phyloP scores from a whole-genome alignment of 306 rosid genomes.

The Albizia julibrissin region DNA sequence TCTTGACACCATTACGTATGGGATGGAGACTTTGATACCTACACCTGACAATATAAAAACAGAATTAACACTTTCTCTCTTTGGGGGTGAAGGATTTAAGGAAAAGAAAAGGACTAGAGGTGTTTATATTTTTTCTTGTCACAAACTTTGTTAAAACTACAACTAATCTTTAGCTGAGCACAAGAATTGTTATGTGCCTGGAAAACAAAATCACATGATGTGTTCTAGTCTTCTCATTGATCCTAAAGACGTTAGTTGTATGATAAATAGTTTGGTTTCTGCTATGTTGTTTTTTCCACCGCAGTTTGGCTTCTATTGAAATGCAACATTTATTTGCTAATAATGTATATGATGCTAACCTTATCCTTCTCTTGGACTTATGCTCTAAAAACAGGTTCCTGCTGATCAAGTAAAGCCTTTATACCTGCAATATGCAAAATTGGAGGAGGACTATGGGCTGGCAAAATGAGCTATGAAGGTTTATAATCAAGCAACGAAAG shows the following conservation, averaged over 20 bases:
- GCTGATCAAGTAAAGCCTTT: too few relatives aligned
- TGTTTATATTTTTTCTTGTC: neutral
- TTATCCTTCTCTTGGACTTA: too few relatives aligned
- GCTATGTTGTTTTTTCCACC: neutral
- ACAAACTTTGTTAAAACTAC: neutral
- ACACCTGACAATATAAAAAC: neutral
- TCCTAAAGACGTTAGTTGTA: neutral
- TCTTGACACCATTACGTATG: neutral
- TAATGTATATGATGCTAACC: too few relatives aligned
- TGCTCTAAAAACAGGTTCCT: too few relatives aligned
- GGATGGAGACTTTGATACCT: neutral
- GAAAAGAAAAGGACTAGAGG: neutral
- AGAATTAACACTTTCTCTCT: neutral
- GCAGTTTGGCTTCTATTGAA: neutral
- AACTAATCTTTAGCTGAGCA: neutral
- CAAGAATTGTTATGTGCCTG: neutral
- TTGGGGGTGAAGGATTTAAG: neutral
- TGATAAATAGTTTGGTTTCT: constrained; percentile 14
- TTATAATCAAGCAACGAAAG: too few relatives aligned
- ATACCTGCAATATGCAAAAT: too few relatives aligned
- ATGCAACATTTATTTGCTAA: constrained; percentile 22
- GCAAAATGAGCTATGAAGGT: too few relatives aligned
- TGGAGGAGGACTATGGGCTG: too few relatives aligned
- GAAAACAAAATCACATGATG: neutral
- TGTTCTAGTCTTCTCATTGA: neutral